These are phyloP conservation scores for Colletotrichum scovillei DNA, from an alignment of 2,329 filamentous ascomycete genomes.

Conservation along the genomic window DNA sequence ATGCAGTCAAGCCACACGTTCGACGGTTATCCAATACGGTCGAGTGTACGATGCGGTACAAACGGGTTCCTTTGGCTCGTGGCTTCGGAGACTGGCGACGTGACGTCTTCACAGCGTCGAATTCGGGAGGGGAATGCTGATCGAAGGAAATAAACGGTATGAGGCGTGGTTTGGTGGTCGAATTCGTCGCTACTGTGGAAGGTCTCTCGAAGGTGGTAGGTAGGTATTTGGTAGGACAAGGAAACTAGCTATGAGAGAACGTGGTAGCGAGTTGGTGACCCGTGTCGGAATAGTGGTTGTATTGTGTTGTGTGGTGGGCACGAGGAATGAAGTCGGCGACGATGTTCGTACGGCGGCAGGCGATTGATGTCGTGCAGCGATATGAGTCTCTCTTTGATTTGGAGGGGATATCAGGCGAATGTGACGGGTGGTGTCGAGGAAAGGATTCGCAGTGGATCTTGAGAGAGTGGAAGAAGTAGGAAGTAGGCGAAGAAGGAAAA, in stretches of 20 bases:
- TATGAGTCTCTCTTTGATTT: not conserved
- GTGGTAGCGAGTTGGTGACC: conserved; percentile 6
- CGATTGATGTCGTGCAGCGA: not conserved
- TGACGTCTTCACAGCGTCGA: conserved; percentile 25
- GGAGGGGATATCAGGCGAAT: not conserved
- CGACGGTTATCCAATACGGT: conserved; percentile 6
- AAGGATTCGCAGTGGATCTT: not conserved
- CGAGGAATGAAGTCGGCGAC: not conserved
- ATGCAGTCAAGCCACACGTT: conserved; percentile 34
- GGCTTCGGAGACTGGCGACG: conserved; percentile 7
- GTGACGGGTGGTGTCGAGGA: not conserved
- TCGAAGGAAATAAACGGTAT: conserved; percentile 2
- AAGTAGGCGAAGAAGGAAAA: conserved; percentile 5
- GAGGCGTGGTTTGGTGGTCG: not conserved
- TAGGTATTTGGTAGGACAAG: not conserved
- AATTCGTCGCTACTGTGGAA: conserved; percentile 4
- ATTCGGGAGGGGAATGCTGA: conserved; percentile 18
- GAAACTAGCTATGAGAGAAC: not conserved
- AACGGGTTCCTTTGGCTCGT: not conserved
- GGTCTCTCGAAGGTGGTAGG: not conserved
- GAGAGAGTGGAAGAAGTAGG: not conserved
- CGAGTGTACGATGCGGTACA: not conserved
- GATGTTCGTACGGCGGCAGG: not conserved
- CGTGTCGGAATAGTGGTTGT: not conserved
- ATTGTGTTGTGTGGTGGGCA: not conserved